These are phyloP conservation scores for Diplocarpon rosae DNA, from an alignment of 2,329 filamentous ascomycete species.

Conservation along the genomic window DNA sequence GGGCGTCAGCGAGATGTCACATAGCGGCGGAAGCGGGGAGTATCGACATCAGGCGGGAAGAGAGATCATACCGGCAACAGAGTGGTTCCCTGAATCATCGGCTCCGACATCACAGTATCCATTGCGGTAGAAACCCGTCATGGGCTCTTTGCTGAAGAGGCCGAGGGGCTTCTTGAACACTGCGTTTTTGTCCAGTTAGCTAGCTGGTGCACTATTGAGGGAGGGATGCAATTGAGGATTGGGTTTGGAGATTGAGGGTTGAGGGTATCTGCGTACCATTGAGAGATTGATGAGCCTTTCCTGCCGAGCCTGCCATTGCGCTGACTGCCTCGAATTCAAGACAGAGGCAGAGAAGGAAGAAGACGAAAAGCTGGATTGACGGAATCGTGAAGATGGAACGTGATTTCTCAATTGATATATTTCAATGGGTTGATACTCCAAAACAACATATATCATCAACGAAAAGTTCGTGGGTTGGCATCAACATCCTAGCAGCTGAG, in stretches of 20 bases:
- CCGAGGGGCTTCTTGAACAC: constrained; percentile 48
- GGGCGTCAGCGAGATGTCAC: background rate
- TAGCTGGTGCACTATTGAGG: background rate
- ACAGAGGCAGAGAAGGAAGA: background rate
- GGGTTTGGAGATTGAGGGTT: too few species aligned
- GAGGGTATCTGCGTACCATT: constrained; percentile 6
- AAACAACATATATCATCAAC: too few species aligned
- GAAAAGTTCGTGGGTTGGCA: too few species aligned
- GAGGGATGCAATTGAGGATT: too few species aligned
- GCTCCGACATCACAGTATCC: constrained; percentile 46
- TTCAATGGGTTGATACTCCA: too few species aligned
- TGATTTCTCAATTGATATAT: too few species aligned
- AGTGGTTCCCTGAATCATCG: constrained; percentile 47
- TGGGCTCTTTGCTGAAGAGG: constrained; percentile 44
- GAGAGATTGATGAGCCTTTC: constrained; percentile 7
- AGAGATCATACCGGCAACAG: constrained; percentile 33
- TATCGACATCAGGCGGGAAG: background rate
- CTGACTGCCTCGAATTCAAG: background rate
- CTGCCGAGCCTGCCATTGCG: constrained; percentile 1
- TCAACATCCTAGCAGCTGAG: background rate
- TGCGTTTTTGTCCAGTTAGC: constrained; percentile 18
- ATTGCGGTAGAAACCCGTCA: constrained; percentile 50
- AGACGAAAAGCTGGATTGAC: background rate
- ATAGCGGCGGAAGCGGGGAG: background rate
- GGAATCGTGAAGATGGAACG: too few species aligned